Base-by-base conservation (phyloP, 176 grass and related monocot species). In the Chrysopogon serrulatus region DNA sequence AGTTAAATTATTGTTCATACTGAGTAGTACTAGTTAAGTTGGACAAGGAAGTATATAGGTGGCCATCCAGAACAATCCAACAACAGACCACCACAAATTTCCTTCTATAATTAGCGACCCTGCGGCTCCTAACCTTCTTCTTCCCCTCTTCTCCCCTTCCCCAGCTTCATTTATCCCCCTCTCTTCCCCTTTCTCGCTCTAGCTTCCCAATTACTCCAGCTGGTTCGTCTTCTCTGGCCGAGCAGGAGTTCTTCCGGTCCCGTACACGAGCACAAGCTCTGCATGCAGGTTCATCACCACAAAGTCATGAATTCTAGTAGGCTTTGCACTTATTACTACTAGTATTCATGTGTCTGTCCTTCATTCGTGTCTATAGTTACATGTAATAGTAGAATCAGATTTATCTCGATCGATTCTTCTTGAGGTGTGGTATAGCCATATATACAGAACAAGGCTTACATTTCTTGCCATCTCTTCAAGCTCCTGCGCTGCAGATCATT, bases 11-110 rank as follows among this genome's bases (percentile, higher is more conserved):
- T 82, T 76, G 39, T 16, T 41, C 86, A 34, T 73, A 41, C 18
- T 33, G 51, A 19, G 71, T 73, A n/a, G n/a, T n/a, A 48, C 19
- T 45, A 36, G 14, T 76, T 76, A 82, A 35, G 47, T 11, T 74
- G 61, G 68, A 68, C 32, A 68, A 83, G 80, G 67, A 64, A n/a
- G n/a, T 83, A 69, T 43, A 37, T 45, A 65, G 56, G 18, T 60
- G 59, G 12, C 41, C 77, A 79, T 63, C 62, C 70, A 88, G 79
- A 88, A 89, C 85, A 74, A 36, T 77, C 84, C 47, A 80, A 79
- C n/a, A n/a, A n/a, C 24, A 84, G 67, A 34, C n/a, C 60, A 68
- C 36, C 43, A 77, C 31, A 81, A 39, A 79, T 64, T 83, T 84
- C 87, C 63, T 15, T 72, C 71, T 86, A 87, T 74, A 86, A 47